Conservation (phyloP, 306 rosid genomes). For the Sophora flavescens region DNA sequence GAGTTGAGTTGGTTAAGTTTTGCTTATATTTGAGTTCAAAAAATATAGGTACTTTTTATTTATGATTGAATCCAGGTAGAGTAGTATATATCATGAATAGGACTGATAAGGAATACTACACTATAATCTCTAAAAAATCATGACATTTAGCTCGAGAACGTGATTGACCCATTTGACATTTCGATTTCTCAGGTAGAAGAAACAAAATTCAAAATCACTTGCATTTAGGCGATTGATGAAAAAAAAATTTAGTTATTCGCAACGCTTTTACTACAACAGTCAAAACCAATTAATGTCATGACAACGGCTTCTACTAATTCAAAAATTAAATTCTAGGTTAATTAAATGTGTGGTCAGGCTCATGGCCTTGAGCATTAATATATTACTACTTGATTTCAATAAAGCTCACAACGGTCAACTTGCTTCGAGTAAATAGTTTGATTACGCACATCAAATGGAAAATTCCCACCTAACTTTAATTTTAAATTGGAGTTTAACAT, state of each 20-base stretch:
- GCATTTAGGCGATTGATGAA: neutral
- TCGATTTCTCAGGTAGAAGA: neutral
- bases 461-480: too few relatives aligned
- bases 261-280: constrained; percentile 22
- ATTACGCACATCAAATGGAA: neutral
- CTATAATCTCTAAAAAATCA: too few relatives aligned
- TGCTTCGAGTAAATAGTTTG: neutral
- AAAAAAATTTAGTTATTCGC: neutral
- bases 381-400: neutral
- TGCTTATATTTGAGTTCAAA: too few relatives aligned
- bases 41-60: too few relatives aligned
- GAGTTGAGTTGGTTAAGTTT: too few relatives aligned
- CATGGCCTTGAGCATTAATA: too few relatives aligned
- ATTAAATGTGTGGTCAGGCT: neutral
- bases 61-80: too few relatives aligned
- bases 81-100: too few relatives aligned
- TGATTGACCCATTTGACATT: neutral
- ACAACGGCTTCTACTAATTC: neutral
- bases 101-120: too few relatives aligned
- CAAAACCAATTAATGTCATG: constrained; percentile 20
- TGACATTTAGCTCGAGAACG: neutral
- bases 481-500: neutral
- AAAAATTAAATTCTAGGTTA: neutral
- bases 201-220: constrained; percentile 8
- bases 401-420: neutral